These are phyloP conservation scores for Leccinum pallidistipes DNA, from an alignment of 1,284 basidiomycete species.

Conservation along the genomic window DNA sequence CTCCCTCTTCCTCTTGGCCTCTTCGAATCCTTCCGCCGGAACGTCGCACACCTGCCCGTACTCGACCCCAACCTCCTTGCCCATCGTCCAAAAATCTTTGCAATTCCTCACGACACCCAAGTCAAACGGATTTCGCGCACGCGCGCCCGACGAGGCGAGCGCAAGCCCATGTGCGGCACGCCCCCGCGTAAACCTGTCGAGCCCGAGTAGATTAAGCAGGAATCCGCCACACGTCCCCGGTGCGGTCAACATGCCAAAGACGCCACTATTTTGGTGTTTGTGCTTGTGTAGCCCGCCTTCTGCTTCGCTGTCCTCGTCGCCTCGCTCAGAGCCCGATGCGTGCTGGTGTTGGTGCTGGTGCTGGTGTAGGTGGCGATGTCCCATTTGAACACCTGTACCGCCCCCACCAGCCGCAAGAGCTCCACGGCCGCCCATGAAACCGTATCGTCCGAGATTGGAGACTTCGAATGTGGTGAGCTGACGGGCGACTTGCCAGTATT, in stretches of 20 bases:
- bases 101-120: conserved; percentile 85
- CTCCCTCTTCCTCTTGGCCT: conserved; percentile 60
- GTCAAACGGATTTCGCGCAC: conserved; percentile 88
- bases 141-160: conserved; percentile 29
- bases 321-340: conserved; percentile 27
- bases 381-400: conserved; percentile 66
- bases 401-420: conserved; percentile 95
- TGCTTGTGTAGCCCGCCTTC: conserved; percentile 45
- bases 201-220: conserved; percentile 85
- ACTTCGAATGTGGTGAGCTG: conserved; percentile 98
- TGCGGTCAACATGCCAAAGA: conserved; percentile 31
- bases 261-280: conserved; percentile 43
- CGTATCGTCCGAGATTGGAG: conserved; percentile 91
- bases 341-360: conserved; percentile 41
- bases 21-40: conserved; percentile 77
- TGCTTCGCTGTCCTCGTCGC: conserved; percentile 62
- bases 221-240: conserved; percentile 50
- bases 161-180: conserved; percentile 84
- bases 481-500: conserved; percentile 88
- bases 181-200: conserved; percentile 92
- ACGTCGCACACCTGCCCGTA: conserved; percentile 92
- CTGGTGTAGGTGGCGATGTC: conserved; percentile 49
- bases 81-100: conserved; percentile 92
- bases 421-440: conserved; percentile 95
- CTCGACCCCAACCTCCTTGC: conserved; percentile 83